These are phyloP conservation scores for Trichosporon asahii DNA, from an alignment of 1,284 basidiomycete species.

Conservation along the genomic window DNA sequence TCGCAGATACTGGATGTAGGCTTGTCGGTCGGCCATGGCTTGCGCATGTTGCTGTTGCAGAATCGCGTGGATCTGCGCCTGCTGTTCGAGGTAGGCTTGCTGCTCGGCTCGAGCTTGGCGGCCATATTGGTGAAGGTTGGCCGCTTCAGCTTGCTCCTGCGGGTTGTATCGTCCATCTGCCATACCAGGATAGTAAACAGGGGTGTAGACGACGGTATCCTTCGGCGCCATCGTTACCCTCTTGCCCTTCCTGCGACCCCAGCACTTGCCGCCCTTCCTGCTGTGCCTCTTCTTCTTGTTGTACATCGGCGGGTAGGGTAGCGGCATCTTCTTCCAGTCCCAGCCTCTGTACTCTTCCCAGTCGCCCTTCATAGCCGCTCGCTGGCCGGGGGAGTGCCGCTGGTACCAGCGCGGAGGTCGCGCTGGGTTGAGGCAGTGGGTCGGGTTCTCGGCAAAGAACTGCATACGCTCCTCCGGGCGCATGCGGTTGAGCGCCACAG, in stretches of 20 bases:
- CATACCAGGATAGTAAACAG: conserved; percentile 1
- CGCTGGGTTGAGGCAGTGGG: conserved; percentile 35
- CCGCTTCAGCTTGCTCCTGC: neutral
- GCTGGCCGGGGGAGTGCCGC: neutral
- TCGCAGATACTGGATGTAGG: conserved; percentile 1
- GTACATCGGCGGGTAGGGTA: neutral
- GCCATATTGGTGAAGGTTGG: neutral
- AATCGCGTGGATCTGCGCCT: neutral
- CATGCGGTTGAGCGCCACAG: conserved; percentile 39
- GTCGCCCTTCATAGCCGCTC: neutral
- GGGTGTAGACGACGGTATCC: neutral
- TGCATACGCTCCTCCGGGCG: conserved; percentile 36
- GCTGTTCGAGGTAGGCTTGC: neutral
- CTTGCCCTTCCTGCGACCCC: neutral
- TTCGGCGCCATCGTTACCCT: neutral
- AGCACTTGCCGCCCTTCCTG: neutral
- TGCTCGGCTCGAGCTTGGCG: neutral
- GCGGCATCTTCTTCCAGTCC: conserved; percentile 10
- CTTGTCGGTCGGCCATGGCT: neutral
- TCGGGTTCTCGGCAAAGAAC: conserved; percentile 42
- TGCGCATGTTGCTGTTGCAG: neutral
- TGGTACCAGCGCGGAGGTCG: conserved; percentile 8
- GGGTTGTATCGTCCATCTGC: neutral
- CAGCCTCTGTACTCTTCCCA: conserved; percentile 7
- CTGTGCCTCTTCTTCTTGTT: neutral